phyloP scores from a whole-genome alignment of 2,329 filamentous ascomycete species.

The Chlorencoelia australis region DNA sequence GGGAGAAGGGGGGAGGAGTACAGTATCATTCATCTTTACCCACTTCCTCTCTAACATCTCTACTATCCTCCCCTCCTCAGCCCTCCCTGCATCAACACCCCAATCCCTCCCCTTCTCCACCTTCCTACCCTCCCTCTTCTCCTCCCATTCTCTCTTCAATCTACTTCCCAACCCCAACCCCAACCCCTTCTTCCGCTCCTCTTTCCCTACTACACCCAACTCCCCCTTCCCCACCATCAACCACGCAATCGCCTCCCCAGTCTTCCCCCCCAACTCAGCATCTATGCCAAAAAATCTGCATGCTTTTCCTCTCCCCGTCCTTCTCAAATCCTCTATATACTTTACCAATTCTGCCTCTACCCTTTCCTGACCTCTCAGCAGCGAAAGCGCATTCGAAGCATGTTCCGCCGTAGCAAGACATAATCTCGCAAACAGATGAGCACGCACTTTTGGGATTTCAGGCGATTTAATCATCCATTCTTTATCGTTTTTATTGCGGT shows the following conservation, averaged over 20 bases:
- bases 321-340: conserved; percentile 67
- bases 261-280: conserved; percentile 71
- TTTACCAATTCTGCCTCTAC: conserved; percentile 56
- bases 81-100: conserved; percentile 74
- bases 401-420: conserved; percentile 86
- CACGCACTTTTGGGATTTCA: conserved; percentile 78
- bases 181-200: conserved; percentile 40
- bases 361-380: conserved; percentile 38
- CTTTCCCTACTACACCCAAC: conserved; percentile 47
- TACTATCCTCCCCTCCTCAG: conserved; percentile 77
- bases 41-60: conserved; percentile 84
- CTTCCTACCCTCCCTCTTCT: conserved; percentile 68
- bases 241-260: conserved; percentile 82
- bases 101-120: conserved; percentile 64
- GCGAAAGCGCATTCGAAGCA: conserved; percentile 57
- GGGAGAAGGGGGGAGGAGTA: conserved; percentile 34
- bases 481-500: conserved; percentile 70
- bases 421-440: conserved; percentile 76
- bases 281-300: conserved; percentile 88
- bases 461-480: conserved; percentile 97
- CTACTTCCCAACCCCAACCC: conserved; percentile 49
- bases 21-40: conserved; percentile 87
- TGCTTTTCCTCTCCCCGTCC: conserved; percentile 70
- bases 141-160: conserved; percentile 64
- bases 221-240: conserved; percentile 66